Base-by-base conservation (phyloP, 306 rosid species). In the Corylus avellana region DNA sequence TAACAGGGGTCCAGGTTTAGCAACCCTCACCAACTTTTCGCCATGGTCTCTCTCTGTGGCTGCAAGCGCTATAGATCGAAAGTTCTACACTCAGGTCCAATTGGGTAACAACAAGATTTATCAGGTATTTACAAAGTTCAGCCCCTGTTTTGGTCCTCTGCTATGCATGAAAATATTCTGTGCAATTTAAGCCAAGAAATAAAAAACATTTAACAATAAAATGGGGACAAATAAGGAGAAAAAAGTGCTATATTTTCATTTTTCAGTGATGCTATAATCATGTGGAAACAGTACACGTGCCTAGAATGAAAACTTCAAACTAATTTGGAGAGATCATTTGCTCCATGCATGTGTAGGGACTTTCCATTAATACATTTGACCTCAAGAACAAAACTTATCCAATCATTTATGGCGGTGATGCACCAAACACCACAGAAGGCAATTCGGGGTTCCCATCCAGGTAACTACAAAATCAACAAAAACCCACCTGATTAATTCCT, bases 11-110 rank as follows among this genome's bases (percentile, higher is more conserved):
- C 90, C 93, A 3, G 0, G 7, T 0, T 58, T 10, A 47, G 39
- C 44, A 20, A 81, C 85, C 18, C 27, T 58, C 6, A 1, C 73
- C 0, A 86, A 56, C 17, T 20, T 55, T 54, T 75, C 87, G 1
- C 94, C 91, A 1, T 90, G 94, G 94, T 13, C 22, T 1, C 89
- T 90, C n/a, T 88, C 94, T 0, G 92, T 88, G 12, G 94, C 89
- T 64, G 90, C 92, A 9, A 84, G 78, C 82, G 48, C 88, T 16
- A 82, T 73, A 35, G 90, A 76, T 5, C 77, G 90, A 49, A 82
- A 76, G 72, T 87, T 87, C 8, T 1, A 44, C 22, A 82, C 91
- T 49, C 72, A 78, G 16, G 87, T 87, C 8, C 75, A 67, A 7
- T 78, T 90, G 25, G 91, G 88, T 6, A 78, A 88, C 42, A 77